Evolutionary conservation across 768 basidiomycete genomes (phyloP).

Genomic region (Rhodocollybia butyracea): DNA sequence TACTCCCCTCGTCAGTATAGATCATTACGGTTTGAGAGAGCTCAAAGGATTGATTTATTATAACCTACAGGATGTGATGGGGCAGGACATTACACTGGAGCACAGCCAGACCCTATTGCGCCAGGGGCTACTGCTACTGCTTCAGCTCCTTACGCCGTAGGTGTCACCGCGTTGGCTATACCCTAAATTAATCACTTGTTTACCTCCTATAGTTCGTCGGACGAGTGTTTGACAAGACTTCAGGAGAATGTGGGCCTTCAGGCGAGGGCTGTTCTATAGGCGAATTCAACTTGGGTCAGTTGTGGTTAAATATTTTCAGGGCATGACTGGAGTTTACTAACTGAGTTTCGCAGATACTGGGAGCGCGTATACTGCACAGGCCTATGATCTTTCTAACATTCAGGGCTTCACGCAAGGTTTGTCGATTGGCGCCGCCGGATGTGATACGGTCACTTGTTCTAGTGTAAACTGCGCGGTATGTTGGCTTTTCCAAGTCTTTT

Average conservation of each 20-base stretch:
- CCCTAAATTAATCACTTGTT: neutral
- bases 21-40: too few species aligned
- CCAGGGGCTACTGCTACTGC: neutral
- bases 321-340: neutral
- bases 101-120: constrained; percentile 2
- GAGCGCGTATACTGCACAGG: constrained; percentile 19
- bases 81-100: neutral
- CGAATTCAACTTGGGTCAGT: constrained; percentile 38
- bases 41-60: neutral
- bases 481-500: neutral
- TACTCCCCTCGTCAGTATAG: constrained; percentile 3
- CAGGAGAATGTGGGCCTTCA: constrained; percentile 28
- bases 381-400: constrained; percentile 43
- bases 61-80: neutral
- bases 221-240: constrained; percentile 35
- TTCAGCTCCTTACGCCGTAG: neutral
- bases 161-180: neutral
- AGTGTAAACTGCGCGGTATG: constrained; percentile 29
- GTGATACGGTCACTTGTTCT: constrained; percentile 36
- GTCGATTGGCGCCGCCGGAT: constrained; percentile 29
- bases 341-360: constrained; percentile 13
- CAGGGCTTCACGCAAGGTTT: constrained; percentile 39
- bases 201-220: constrained; percentile 33
- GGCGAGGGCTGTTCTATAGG: constrained; percentile 36
- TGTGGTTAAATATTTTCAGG: neutral